A percentile compares a stretch with the other conserved stretches of the same genome.
Conservation (phyloP, 164 flowering plant genomes). For the Vitis rupestris region DNA sequence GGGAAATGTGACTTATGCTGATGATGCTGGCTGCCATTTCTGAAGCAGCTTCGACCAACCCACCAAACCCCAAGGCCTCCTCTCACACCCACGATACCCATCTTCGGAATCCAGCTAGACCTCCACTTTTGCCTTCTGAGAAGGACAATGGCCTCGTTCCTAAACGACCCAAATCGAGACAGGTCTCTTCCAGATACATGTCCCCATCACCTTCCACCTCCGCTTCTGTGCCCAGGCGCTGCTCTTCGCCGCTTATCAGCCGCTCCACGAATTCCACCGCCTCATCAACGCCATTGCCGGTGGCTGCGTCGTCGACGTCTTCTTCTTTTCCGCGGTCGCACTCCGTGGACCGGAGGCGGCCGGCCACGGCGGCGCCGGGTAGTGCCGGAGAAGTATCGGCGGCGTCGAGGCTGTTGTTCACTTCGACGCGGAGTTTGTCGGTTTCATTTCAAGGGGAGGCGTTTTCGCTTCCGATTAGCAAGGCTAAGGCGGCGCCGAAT, state of each 20-base stretch:
- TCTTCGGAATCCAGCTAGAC: conserved; percentile 18
- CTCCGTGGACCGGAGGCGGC: conserved; percentile 73
- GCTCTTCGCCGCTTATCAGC: conserved; percentile 57
- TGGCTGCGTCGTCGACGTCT: background rate
- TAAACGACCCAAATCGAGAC: conserved; percentile 50
- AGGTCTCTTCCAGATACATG: conserved; percentile 72
- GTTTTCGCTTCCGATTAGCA: conserved; percentile 82
- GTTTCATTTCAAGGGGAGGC: conserved; percentile 97
- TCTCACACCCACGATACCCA: conserved; percentile 4
- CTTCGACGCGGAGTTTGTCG: conserved; percentile 81
- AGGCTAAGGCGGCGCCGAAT: conserved; percentile 51
- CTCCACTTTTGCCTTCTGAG: conserved; percentile 57
- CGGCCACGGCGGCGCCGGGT: conserved; percentile 34
- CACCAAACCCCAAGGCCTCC: conserved; percentile 20
- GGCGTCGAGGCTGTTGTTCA: conserved; percentile 61
- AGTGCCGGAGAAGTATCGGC: conserved; percentile 47
- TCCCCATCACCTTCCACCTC: conserved; percentile 62
- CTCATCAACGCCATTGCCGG: conserved; percentile 13
- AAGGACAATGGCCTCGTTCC: conserved; percentile 38
- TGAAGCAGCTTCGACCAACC: conserved; percentile 19
- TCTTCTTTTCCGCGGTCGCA: conserved; percentile 45
- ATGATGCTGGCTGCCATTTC: conserved; percentile 81
- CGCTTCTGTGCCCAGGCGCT: conserved; percentile 43
- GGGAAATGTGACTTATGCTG: conserved; percentile 27
- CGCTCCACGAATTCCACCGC: conserved; percentile 31